A percentile compares a stretch with the other conserved stretches of the same genome.
phyloP scores from a whole-genome alignment of 2,329 filamentous ascomycete species.

The Metarhizium humberi region DNA sequence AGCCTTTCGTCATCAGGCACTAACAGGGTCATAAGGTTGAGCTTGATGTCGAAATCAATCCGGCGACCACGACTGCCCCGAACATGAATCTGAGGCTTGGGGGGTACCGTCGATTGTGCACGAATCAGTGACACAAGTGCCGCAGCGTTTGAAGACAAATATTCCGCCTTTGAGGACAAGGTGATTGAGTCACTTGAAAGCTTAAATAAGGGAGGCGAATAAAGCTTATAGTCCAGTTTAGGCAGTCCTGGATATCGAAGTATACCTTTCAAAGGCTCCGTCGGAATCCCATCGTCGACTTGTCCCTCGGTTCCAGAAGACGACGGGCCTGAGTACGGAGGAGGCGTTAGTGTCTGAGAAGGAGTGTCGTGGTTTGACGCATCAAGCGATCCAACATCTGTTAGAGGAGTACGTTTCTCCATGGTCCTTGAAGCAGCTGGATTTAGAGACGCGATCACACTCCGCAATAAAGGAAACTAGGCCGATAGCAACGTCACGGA shows the following conservation, averaged over 20 bases:
- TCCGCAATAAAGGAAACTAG: too few species aligned
- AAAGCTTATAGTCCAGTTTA: slow-evolving; percentile 40
- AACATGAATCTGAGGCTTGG: slow-evolving; percentile 44
- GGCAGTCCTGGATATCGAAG: slow-evolving; percentile 36
- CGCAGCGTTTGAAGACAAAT: slow-evolving; percentile 35
- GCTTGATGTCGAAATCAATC: slow-evolving; percentile 42
- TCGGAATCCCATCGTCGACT: not conserved
- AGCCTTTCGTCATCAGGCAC: slow-evolving; percentile 34
- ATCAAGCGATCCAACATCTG: not conserved
- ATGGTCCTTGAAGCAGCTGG: not conserved
- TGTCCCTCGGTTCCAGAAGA: not conserved
- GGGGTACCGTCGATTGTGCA: slow-evolving; percentile 40
- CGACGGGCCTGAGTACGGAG: not conserved
- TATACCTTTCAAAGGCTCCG: not conserved
- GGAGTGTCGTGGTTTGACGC: not conserved
- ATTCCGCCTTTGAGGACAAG: slow-evolving; percentile 36
- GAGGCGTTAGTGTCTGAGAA: not conserved
- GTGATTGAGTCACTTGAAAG: slow-evolving; percentile 38
- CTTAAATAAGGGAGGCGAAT: slow-evolving; percentile 41
- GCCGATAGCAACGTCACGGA: too few species aligned
- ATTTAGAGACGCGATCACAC: too few species aligned
- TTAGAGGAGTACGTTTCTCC: not conserved
- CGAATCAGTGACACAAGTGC: slow-evolving; percentile 38
- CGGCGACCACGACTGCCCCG: slow-evolving; percentile 32
- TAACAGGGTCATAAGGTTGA: slow-evolving; percentile 46